Evolutionary conservation across 2,329 filamentous ascomycete species (phyloP).

Genomic region (Trichoderma breve): DNA sequence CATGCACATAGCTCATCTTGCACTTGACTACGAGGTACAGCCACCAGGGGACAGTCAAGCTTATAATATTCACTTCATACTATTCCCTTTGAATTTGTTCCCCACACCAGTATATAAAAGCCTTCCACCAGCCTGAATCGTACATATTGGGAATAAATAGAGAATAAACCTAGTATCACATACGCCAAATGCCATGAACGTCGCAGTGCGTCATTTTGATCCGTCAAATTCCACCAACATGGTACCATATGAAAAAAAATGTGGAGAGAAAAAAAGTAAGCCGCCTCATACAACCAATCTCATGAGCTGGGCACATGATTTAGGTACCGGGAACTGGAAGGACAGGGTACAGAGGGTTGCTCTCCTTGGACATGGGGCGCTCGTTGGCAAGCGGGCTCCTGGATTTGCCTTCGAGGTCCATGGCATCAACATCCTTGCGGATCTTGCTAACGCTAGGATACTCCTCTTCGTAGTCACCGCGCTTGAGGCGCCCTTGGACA

Average conservation of each 20-base stretch:
- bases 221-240: neutral
- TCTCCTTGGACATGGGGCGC: conserved; percentile 30
- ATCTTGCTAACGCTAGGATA: conserved; percentile 19
- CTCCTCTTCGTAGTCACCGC: conserved; percentile 51
- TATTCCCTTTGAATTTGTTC: neutral
- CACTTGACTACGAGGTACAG: neutral
- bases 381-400: conserved; percentile 28
- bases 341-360: conserved; percentile 40
- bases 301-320: neutral
- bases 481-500: conserved; percentile 56
- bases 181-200: conserved; percentile 12
- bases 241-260: neutral
- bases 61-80: neutral
- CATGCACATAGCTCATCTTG: neutral
- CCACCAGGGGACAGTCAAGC: neutral
- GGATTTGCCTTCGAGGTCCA: conserved; percentile 40
- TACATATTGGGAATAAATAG: conserved; percentile 4
- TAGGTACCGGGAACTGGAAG: conserved; percentile 40
- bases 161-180: neutral
- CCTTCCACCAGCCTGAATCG: neutral
- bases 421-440: conserved; percentile 31
- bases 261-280: neutral
- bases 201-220: conserved; percentile 1
- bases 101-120: neutral
- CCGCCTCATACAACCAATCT: neutral